phyloP scores from a whole-genome alignment of 1,139 yeast species.

The Scheffersomyces illinoinensis region DNA sequence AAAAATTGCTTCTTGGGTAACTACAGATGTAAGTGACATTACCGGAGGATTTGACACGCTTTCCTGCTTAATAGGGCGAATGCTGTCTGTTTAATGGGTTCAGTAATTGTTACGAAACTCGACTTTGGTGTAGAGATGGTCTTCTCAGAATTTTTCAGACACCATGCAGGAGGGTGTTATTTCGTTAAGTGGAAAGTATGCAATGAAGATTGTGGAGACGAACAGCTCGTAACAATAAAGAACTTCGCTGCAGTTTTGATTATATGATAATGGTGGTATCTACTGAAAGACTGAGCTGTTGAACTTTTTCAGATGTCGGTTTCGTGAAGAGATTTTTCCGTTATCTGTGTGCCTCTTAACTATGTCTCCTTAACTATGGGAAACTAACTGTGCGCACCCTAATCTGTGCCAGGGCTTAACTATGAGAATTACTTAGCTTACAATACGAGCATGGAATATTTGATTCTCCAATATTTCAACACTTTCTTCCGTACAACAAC shows the following conservation, averaged over 20 bases:
- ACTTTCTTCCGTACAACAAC: neutral
- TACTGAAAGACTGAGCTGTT: too few relatives aligned
- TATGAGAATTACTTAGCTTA: neutral
- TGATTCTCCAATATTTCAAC: neutral
- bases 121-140: neutral
- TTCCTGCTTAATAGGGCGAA: neutral
- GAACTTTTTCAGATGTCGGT: neutral
- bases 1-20: conserved; percentile 58
- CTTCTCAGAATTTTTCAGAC: conserved; percentile 4
- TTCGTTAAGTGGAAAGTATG: neutral
- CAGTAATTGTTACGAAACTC: neutral
- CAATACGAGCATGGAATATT: neutral
- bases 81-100: neutral
- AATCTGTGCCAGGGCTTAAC: neutral
- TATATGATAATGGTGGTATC: too few relatives aligned
- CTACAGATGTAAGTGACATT: neutral
- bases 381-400: neutral
- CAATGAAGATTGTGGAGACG: neutral
- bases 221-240: too few relatives aligned
- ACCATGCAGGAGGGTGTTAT: neutral
- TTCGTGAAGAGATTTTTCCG: neutral
- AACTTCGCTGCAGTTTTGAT: neutral
- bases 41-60: neutral
- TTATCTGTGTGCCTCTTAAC: neutral
- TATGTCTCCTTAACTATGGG: neutral